Base-by-base conservation (phyloP, 306 rosid genomes). In the Prunus dulcis region DNA sequence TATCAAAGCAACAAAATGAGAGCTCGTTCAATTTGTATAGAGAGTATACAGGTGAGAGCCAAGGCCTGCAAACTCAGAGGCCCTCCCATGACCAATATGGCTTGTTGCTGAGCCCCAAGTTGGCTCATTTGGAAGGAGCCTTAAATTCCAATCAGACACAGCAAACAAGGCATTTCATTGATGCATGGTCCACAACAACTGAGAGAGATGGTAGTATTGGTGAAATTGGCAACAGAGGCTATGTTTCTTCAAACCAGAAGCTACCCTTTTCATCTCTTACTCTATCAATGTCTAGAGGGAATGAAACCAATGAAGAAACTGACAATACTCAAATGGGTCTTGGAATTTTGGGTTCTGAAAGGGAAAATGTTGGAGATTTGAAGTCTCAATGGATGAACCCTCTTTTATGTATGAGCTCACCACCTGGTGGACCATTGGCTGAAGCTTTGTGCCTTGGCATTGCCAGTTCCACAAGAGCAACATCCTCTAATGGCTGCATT, bases 401-500 rank as follows among this genome's bases (percentile, higher is more conserved):
- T 3, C 25, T 63, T 71, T 83, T 83, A 18, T 75, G 86, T 80
- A 69, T 63, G 78, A 18, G 75, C 27, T 69, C 78, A 57, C 64
- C 81, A 34, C 85, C 81, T 32, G 85, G 85, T 67, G 85, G 85
- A 63, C 85, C 85, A 13, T 77, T 82, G 61, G 85, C 81, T 22
- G 85, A 82, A 67, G 85, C 86, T 52, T 71, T 82, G 77, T 82
- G 80, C 86, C 86, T 69, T 74, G 83, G 83, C 45, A 70, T 69
- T 67, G 45, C 80, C 53, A 56, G 74, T 43, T 74, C 84, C 14
- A 60, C 74, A 69, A 56, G 53, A 47, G 64, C 38, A 62, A 7
- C 69, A 9, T 30, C 69, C 62, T 53, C 75, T 7, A 19, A 17
- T 56, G 78, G 73, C 10, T 52, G 72, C 64, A 38, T 43, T 20